Base-by-base conservation (phyloP, 208 protist species). In the Acanthamoeba castellanii region DNA sequence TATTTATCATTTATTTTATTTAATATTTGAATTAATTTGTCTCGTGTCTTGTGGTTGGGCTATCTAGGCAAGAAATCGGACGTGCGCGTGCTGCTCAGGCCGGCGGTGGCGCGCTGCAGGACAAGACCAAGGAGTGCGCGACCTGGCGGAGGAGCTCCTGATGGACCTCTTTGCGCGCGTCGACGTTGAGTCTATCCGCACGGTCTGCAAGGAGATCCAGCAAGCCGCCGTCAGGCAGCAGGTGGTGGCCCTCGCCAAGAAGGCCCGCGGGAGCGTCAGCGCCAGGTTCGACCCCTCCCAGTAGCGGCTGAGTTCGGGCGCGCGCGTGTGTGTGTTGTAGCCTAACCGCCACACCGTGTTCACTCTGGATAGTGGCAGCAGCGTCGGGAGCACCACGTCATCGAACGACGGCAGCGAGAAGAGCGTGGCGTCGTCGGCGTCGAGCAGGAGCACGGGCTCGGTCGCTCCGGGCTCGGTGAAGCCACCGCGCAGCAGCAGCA, bases 71-170 rank as follows among this genome's bases (percentile, higher is more conserved):
- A 76, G 22, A 32, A 14, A 4, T 3, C 76, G 8, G 84, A 90
- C 84, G 1, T 22, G 47, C 84, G 57, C 3, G 55, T 70, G 3
- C 50, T 90, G 55, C 47, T 93, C 9, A 93, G 82, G 68, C 89
- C 89, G 27, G 89, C 89, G 3, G 42, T 93, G n/a, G 11, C 20
- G 89, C 89, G 16, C 47, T 93, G 57, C 89, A 82, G 47, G 89
- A 93, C 66, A 74, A 64, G 47, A 91, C 32, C 30, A 61, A 20
- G 20, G 57, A 91, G 85, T 91, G 20, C 85, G 85, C 22, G 22
- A 47, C 42, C 22, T 91, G 20, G 45, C 85, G 9, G 85, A 91
- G 18, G 85, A 91, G 50, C 37, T 91, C 9, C 55, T 91, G n/a
- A 32, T 42, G 55, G 27, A 52, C 76, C 76, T 91, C n/a, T 74